phyloP scores from a whole-genome alignment of 208 protist genomes.

The Perkinsela sp. region DNA sequence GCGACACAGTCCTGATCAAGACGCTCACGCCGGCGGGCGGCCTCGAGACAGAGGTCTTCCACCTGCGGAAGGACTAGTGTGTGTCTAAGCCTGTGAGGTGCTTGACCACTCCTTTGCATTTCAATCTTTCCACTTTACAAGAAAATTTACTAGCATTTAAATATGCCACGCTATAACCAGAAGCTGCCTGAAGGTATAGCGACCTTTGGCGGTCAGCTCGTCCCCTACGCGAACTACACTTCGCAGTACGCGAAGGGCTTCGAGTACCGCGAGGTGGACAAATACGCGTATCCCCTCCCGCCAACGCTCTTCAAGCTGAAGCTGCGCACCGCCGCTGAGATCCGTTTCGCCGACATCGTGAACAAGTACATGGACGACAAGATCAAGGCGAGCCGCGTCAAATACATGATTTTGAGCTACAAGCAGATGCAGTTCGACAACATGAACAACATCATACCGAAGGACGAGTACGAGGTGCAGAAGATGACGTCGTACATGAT shows the following conservation, averaged over 20 bases:
- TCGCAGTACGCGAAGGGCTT: slow-evolving; percentile 54
- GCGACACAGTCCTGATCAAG: slow-evolving; percentile 75
- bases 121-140: no score
- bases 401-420: slow-evolving; percentile 54
- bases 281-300: slow-evolving; percentile 48
- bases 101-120: no score
- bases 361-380: slow-evolving; percentile 60
- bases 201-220: slow-evolving; percentile 52
- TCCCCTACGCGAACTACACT: slow-evolving; percentile 60
- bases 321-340: slow-evolving; percentile 43
- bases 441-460: slow-evolving; percentile 62
- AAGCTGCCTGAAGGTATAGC: slow-evolving; percentile 40
- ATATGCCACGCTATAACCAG: slow-evolving; percentile 11
- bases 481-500: slow-evolving; percentile 59
- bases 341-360: slow-evolving; percentile 50
- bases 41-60: slow-evolving; percentile 25
- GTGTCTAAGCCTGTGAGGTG: no score
- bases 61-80: slow-evolving; percentile 27
- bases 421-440: slow-evolving; percentile 55
- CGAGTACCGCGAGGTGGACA: slow-evolving; percentile 47
- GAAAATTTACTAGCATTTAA: not conserved
- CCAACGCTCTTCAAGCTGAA: slow-evolving; percentile 51
- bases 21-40: slow-evolving; percentile 44
- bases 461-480: slow-evolving; percentile 61
- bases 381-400: slow-evolving; percentile 48